Conservation (phyloP, 2,329 filamentous ascomycete genomes). For the Epichloe uncinata region DNA sequence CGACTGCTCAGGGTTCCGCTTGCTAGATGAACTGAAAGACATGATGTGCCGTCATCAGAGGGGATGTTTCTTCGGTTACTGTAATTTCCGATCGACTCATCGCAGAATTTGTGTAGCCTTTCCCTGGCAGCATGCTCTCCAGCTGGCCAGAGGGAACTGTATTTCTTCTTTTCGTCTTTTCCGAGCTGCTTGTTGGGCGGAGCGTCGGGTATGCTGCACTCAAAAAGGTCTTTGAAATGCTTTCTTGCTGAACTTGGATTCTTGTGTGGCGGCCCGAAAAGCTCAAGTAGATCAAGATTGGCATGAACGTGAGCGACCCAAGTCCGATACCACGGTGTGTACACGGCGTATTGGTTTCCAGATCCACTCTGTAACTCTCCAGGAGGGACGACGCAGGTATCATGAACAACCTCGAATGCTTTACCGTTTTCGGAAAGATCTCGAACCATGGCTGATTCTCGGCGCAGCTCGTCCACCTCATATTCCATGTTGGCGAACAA, state of each 20-base stretch:
- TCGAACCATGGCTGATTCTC: conserved; percentile 56
- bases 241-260: conserved; percentile 23
- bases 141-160: conserved; percentile 53
- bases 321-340: conserved; percentile 65
- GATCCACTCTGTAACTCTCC: conserved; percentile 51
- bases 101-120: conserved; percentile 53
- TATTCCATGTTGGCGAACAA: conserved; percentile 80
- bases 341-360: conserved; percentile 74
- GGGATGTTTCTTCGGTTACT: conserved; percentile 53
- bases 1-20: conserved; percentile 54
- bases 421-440: conserved; percentile 49
- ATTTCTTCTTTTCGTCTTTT: conserved; percentile 43
- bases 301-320: conserved; percentile 64
- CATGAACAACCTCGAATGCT: conserved; percentile 58
- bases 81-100: conserved; percentile 49
- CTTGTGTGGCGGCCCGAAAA: conserved; percentile 35
- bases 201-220: conserved; percentile 42
- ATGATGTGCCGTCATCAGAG: conserved; percentile 46
- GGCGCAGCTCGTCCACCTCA: conserved; percentile 76
- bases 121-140: conserved; percentile 59
- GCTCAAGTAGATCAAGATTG: conserved; percentile 52
- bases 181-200: conserved; percentile 50
- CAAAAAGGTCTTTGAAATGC: conserved; percentile 44
- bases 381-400: conserved; percentile 72
- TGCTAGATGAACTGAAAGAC: conserved; percentile 60